Percentiles rank a stretch among this genome's conserved stretches.
Conservation (phyloP, 2,329 filamentous ascomycete genomes). For the Exophiala dermatitidis region DNA sequence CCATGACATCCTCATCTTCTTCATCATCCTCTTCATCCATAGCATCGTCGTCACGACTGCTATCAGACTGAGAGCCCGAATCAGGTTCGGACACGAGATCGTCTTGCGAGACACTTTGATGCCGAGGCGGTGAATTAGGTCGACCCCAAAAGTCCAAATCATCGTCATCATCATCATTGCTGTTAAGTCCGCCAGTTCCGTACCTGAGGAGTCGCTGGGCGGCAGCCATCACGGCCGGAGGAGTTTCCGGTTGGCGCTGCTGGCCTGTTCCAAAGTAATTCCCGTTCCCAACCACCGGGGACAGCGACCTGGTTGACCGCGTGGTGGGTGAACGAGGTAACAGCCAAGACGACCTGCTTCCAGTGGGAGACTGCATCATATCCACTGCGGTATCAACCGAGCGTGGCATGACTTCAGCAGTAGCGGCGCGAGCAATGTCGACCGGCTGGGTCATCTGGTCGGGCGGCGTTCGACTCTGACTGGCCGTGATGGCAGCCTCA, state of each 20-base stretch:
- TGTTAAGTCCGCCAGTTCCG: no score
- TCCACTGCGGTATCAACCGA: slow-evolving; percentile 20
- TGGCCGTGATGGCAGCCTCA: slow-evolving; percentile 25
- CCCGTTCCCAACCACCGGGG: slow-evolving; percentile 39
- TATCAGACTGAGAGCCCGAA: slow-evolving; percentile 20
- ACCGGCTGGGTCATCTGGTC: slow-evolving; percentile 15
- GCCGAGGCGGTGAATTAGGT: slow-evolving; percentile 35
- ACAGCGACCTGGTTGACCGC: slow-evolving; percentile 34
- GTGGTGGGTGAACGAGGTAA: slow-evolving; percentile 29
- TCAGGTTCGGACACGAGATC: slow-evolving; percentile 34
- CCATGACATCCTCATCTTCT: slow-evolving; percentile 40
- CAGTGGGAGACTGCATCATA: slow-evolving; percentile 19
- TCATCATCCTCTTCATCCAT: slow-evolving; percentile 43
- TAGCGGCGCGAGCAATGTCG: slow-evolving; percentile 5
- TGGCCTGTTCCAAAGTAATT: slow-evolving; percentile 41
- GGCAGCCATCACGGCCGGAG: not conserved
- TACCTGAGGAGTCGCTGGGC: no score
- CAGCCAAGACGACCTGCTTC: slow-evolving; percentile 29
- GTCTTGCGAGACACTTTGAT: slow-evolving; percentile 20
- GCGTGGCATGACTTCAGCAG: slow-evolving; percentile 15
- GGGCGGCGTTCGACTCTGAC: slow-evolving; percentile 24
- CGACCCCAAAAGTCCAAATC: slow-evolving; percentile 53
- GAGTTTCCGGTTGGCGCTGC: slow-evolving; percentile 25
- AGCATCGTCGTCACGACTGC: slow-evolving; percentile 38
- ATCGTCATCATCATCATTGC: slow-evolving; percentile 43